Base-by-base conservation (phyloP, 73 alveolate species). In the Symbiodinium pilosum region DNA sequence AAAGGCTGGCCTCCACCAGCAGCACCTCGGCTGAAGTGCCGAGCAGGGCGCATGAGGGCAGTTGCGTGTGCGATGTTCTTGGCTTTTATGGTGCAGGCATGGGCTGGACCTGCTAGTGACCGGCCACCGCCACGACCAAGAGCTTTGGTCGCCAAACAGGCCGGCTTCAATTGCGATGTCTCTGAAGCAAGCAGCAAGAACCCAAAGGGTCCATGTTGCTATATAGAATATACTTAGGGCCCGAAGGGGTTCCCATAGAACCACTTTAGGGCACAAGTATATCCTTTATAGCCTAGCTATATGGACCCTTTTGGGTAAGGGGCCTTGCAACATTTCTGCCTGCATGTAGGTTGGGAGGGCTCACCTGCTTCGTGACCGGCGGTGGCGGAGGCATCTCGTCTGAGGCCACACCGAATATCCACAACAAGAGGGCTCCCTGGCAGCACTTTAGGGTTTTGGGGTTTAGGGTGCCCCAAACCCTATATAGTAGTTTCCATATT, bases 311-410 rank as follows among this genome's bases (percentile, higher is more conserved):
- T n/a, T n/a, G n/a, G n/a, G n/a, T n/a, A n/a, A n/a, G n/a, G n/a
- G n/a, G n/a, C n/a, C n/a, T n/a, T n/a, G n/a, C n/a, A n/a, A n/a
- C n/a, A n/a, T n/a, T n/a, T n/a, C n/a, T n/a, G n/a, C n/a, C n/a
- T n/a, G n/a, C n/a, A 52, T 16, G 16, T 86, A 91, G 96, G 96
- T 54, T 91, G 51, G 96, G 96, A 34, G 96, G 96, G n/a, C 88
- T 91, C 81, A 91, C 96, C 6, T 91, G 96, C 96, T 91, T 91
- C 77, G 96, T 91, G 88, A 91, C 96, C 36, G 96, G 96, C 30
- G 96, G 96, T 32, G 96, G 96, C n/a, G 96, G 96, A 18, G 96
- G 96, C 77, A 91, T 91, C 88, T 91, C 96, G 39, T 91, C 96
- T 4, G 96, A 91, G 51, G 96, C 96, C 77, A 91, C 96, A 18